Base-by-base conservation (phyloP, 768 basidiomycete species). In the Suillus ampliporus region DNA sequence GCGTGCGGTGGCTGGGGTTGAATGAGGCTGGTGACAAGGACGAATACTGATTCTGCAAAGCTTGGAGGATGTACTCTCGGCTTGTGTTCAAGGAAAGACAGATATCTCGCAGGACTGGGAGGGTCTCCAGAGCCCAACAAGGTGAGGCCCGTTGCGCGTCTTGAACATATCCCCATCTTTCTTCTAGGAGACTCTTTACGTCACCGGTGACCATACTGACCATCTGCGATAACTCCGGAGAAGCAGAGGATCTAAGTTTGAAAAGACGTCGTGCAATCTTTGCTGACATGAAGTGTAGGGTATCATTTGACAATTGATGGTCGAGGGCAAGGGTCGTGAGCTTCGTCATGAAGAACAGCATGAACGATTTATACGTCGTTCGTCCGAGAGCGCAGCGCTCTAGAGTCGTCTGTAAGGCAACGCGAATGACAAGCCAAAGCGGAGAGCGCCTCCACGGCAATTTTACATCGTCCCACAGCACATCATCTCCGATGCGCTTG, bases 401-500 rank as follows among this genome's bases (percentile, higher is more conserved):
- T 26, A 78, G 67, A 0, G 78, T 74, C 0, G 76, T 80, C 66
- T 84, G 82, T 28, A 83, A 65, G 1, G 76, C 74, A 31, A 31
- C 31, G 31, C 31, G 31, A 31, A 31, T 31, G 31, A 31, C 31
- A 31, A 31, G 31, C 31, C 84, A 86, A 9, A 83, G 71, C 0
- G 82, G 72, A 5, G 83, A 82, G 23, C 85, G 75, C 28, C 85
- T 72, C 84, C 84, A 86, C 75, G 85, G 58, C 11, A 75, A 70
- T 38, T 64, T 56, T 1, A 79, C 71, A n/a, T 72, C 60, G 4
- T 74, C 41, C 79, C 82, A 82, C 2, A 81, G 71, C 2, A 84
- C 79, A 23, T 86, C 80, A 57, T 85, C 83, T 5, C 73, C 74
- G 0, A 84, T 72, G 9, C 81, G 79, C 66, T 86, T 86, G 11